Conservation (phyloP, 2,329 filamentous ascomycete genomes). For the Pseudogymnoascus sp. region DNA sequence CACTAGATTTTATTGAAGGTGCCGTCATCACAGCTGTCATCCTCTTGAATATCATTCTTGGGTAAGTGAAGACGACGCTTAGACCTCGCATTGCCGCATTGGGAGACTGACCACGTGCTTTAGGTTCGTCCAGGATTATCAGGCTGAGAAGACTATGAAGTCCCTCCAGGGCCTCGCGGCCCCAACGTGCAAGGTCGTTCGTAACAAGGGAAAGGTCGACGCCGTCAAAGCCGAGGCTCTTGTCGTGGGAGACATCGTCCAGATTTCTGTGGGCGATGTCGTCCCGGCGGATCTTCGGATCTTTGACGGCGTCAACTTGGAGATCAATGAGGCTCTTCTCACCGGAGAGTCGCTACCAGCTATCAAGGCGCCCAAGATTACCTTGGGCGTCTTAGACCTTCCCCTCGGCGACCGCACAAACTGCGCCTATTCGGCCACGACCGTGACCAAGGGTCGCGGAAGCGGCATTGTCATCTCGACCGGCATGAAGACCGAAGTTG, state of each 20-base stretch:
- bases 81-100: conserved; percentile 14
- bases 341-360: conserved; percentile 67
- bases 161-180: conserved; percentile 32
- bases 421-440: conserved; percentile 62
- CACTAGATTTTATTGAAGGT: conserved; percentile 55
- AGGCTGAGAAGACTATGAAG: conserved; percentile 54
- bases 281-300: conserved; percentile 61
- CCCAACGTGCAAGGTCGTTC: conserved; percentile 50
- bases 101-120: conserved; percentile 13
- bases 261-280: conserved; percentile 56
- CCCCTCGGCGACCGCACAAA: conserved; percentile 63
- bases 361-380: conserved; percentile 52
- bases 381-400: conserved; percentile 37
- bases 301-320: conserved; percentile 61
- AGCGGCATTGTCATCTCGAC: conserved; percentile 60
- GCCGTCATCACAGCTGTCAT: conserved; percentile 57
- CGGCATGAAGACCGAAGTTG: conserved; percentile 69
- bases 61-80: conserved; percentile 33
- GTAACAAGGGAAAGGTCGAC: conserved; percentile 41
- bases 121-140: conserved; percentile 52
- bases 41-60: conserved; percentile 58
- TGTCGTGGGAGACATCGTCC: conserved; percentile 58
- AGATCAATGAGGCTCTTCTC: conserved; percentile 66
- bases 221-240: conserved; percentile 47
- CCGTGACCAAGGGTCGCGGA: conserved; percentile 62